Evolutionary conservation across 805 yeast genomes (phyloP), one percentile per base, ranked within the genome.

Genomic region (Pichia cabralensis): DNA sequence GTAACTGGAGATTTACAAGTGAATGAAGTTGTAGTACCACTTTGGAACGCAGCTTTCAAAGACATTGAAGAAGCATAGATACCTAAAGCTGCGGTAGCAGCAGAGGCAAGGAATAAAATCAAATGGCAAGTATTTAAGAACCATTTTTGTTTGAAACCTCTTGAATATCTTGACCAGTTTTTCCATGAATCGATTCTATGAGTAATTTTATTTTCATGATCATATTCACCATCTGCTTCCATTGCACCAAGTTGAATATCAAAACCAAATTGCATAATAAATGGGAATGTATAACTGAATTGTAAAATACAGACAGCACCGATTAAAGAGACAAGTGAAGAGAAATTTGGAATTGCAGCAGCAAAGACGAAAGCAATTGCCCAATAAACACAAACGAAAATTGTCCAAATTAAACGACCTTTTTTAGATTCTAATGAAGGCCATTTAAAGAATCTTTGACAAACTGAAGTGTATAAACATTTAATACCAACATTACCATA

Each of bases 401-500:
- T 36, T 12, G 49, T 53, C 69, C 69, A 64, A 27, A 55, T 42
- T 28, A 51, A 16, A 27, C 58, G 49, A 22, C 69, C 70, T 25
- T 40, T 36, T 33, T 44, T 47, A 27, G 61, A 40, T 24, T 52
- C 50, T 30, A 63, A 49, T 8, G 39, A 28, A 18, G 69, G 69
- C 42, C 53, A 52, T 3, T 46, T 38, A 35, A 61, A 49, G 28
- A 58, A 47, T 12, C 58, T 44, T 26, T 55, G 53, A 28, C 61
- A 45, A 37, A 64, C 47, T 4, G 62, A 56, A 38, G 53, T 56
- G 53, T 66, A 66, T 19, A 61, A 39, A 11, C 58, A 64, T 50
- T 66, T 66, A 42, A 66, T 53, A 37, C 70, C 71, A 37, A 66
- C 59, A 46, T 66, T 66, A 30, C 67, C 69, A 43, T 66, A 66